phyloP scores from a whole-genome alignment of 805 yeast genomes.

The Saccharomycopsis synnaedendra region DNA sequence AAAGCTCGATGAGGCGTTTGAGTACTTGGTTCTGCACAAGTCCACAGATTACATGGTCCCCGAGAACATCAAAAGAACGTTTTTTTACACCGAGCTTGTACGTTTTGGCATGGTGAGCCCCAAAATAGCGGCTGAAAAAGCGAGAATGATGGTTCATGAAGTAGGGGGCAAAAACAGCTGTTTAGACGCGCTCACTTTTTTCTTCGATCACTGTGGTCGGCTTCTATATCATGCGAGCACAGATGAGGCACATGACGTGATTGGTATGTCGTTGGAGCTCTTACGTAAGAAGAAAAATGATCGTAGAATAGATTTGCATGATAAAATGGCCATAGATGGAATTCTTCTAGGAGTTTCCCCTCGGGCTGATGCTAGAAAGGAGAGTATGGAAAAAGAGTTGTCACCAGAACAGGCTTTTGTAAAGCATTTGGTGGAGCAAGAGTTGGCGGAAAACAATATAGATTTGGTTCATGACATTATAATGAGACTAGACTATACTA shows the following conservation, averaged over 20 bases:
- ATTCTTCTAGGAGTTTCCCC: constrained; percentile 23
- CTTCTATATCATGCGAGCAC: constrained; percentile 37
- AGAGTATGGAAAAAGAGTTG: background rate
- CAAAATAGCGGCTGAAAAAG: constrained; percentile 63
- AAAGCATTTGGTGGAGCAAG: constrained; percentile 38
- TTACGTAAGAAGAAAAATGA: constrained; percentile 40
- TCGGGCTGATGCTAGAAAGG: too few relatives aligned
- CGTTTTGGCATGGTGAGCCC: constrained; percentile 66
- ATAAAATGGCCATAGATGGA: constrained; percentile 47
- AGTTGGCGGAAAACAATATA: constrained; percentile 29
- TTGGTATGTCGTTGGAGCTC: constrained; percentile 47
- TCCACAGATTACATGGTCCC: constrained; percentile 14
- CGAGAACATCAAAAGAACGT: constrained; percentile 44
- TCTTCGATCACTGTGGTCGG: constrained; percentile 67
- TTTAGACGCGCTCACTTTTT: constrained; percentile 55
- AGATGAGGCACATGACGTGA: constrained; percentile 44
- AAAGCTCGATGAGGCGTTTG: constrained; percentile 46
- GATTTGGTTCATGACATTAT: constrained; percentile 28
- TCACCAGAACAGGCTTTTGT: constrained; percentile 38
- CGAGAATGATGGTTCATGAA: constrained; percentile 46
- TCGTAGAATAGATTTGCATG: constrained; percentile 39
- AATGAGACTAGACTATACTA: constrained; percentile 23
- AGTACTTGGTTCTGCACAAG: constrained; percentile 43
- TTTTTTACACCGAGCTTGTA: constrained; percentile 62
- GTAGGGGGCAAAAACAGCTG: constrained; percentile 41